Conservation (phyloP, 345 rosid species). For the Aegle marmelos region DNA sequence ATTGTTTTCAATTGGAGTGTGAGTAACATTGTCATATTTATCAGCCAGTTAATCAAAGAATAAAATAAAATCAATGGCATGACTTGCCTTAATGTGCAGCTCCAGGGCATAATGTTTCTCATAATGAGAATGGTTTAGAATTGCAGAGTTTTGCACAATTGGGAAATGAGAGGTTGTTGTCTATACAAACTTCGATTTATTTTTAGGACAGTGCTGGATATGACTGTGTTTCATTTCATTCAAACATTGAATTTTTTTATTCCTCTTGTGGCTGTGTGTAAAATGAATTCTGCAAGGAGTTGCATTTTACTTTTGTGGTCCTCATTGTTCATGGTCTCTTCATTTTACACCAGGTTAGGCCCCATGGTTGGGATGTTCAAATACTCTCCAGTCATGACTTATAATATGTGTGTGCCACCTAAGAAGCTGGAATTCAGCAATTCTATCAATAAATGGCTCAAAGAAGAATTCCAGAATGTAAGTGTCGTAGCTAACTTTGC, state of each 20-base stretch:
- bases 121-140: background rate
- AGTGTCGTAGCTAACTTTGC: conserved; percentile 18
- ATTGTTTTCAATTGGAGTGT: background rate
- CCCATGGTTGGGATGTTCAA: conserved; percentile 85
- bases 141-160: background rate
- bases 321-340: conserved; percentile 4
- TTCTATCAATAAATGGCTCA: conserved; percentile 46
- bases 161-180: background rate
- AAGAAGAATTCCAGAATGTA: conserved; percentile 60
- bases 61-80: background rate
- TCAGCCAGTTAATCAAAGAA: background rate
- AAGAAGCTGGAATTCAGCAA: conserved; percentile 58
- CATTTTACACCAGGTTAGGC: conserved; percentile 58
- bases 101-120: background rate
- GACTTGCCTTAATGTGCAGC: background rate
- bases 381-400: conserved; percentile 71
- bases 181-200: background rate
- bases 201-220: background rate
- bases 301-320: background rate
- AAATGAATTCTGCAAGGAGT: background rate
- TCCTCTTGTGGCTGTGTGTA: background rate
- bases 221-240: background rate
- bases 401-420: conserved; percentile 70
- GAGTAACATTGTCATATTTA: background rate
- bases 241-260: background rate